Percentiles rank a stretch among this genome's conserved stretches.
phyloP scores from a whole-genome alignment of 768 basidiomycete species.

The Trametes cingulata region DNA sequence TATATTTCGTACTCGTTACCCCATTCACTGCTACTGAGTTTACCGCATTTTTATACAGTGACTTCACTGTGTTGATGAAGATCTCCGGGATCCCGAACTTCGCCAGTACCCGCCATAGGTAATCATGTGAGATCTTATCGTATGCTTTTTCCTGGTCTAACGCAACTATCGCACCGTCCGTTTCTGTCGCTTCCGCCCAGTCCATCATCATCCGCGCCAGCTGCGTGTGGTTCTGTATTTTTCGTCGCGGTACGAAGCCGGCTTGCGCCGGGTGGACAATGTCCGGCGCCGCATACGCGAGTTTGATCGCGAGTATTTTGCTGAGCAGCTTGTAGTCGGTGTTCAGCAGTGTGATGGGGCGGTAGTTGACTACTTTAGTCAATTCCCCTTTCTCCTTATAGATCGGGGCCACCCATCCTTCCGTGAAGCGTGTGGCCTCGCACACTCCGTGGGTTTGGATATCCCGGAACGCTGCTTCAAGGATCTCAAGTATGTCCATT shows the following conservation, averaged over 20 bases:
- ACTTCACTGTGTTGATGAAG: constrained; percentile 28
- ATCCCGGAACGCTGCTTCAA: background rate
- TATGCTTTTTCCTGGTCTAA: no score
- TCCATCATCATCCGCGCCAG: constrained; percentile 26
- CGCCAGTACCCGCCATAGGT: constrained; percentile 6
- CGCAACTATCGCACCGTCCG: constrained; percentile 17
- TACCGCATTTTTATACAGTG: constrained; percentile 32
- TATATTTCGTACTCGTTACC: constrained; percentile 25
- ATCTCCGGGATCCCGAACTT: constrained; percentile 4
- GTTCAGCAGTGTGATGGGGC: constrained; percentile 31
- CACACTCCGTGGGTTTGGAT: background rate
- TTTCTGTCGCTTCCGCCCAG: constrained; percentile 14
- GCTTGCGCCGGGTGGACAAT: constrained; percentile 41
- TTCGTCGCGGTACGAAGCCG: constrained; percentile 38
- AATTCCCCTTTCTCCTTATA: no score
- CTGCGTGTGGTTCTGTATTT: constrained; percentile 35
- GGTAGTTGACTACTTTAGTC: constrained; percentile 15
- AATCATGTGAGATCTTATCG: no score
- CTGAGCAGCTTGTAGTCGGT: constrained; percentile 37
- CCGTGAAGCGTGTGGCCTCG: constrained; percentile 21
- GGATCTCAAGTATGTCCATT: background rate
- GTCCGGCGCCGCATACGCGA: constrained; percentile 11
- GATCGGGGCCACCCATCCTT: constrained; percentile 40
- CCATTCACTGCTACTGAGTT: constrained; percentile 39
- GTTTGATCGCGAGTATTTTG: constrained; percentile 23